Evolutionary conservation across 257 asterid species (phyloP), one percentile per base, ranked within the genome.

Genomic region (Misopates orontium): DNA sequence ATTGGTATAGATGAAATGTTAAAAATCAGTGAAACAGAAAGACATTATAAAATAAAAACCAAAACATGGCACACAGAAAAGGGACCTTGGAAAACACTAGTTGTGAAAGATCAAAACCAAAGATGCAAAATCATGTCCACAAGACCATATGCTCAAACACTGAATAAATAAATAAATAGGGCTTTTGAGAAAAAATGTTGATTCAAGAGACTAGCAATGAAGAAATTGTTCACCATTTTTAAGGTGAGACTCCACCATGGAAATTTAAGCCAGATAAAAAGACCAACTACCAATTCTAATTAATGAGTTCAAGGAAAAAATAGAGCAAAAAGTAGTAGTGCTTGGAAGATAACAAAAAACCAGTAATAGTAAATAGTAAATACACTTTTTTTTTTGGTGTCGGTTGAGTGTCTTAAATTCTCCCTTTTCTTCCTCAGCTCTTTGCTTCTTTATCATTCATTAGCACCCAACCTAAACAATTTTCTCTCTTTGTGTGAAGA

Each of bases 321-420:
- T 28, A 16, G 7, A 31, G 4, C 10, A 32, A 24, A 56, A 24
- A 14, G 24, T 14, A 15, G 25, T 24, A 57, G 44, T 24, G 77
- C 52, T 72, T 66, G 77, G 71, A 44, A 66, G 67, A 20, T 22
- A 54, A 58, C 56, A 78, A 67, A 63, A 82, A n/a, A n/a, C n/a
- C n/a, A 71, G 83, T 75, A 67, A 78, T 48, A 82, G 79, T 75
- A 74, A 87, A 82, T 86, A 28, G 36, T 28, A 28, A 7, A 7
- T 36, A 77, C 79, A 25, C 39, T 32, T 39, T 59, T 2, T 2
- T 36, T 36, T 4, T 36, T 45, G 42, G 66, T 52, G 74, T 76
- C 65, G 75, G 74, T 71, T 62, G 72, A 9, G 81, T 68, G 36
- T n/a, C 32, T 16, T 69, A 36, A 54, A 36, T 66, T 53, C 56